Base-by-base conservation (phyloP, 306 rosid species). In the Trifolium repens region DNA sequence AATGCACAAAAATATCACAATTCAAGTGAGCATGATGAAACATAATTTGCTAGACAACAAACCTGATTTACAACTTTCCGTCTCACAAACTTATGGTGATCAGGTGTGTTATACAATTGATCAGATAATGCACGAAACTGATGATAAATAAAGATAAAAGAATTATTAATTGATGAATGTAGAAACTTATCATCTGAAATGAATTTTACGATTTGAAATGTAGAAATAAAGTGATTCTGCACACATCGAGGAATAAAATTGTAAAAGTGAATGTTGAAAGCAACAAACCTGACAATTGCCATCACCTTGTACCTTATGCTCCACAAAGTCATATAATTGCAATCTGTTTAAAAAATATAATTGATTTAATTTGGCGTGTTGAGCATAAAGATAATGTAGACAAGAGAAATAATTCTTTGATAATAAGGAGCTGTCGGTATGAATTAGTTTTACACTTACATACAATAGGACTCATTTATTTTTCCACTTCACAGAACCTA, bases 51-150 rank as follows among this genome's bases (percentile, higher is more conserved):
- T 13, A 78, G 46, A 70, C 62, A 55, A 64, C 82, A 44, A 74
- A 94, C 97, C 96, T 94, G 94, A 74, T 85, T 84, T 60, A 87
- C 97, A 17, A 88, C 88, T 78, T 81, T 54, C 37, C 15, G 84
- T 81, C 98, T 88, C 79, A 91, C 94, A 59, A 53, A 55, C 46
- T 85, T 60, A 69, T 91, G 97, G 79, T 86, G 44, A 49, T 88
- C 96, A 12, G 91, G 89, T 59, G 91, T 79, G 26, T 80, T 78
- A 86, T 82, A 85, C 40, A 94, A 43, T 59, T 88, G 98, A 79
- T 91, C 98, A 8, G 98, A 89, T 72, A 93, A 81, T 69, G 98
- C 96, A 80, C 89, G 79, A 70, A 93, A 93, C 97, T 93, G 90
- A 57, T 12, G 67, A 80, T 44, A 62, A 72, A 49, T 58, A 76